Evolutionary conservation across 2,329 filamentous ascomycete genomes (phyloP), one percentile per base, ranked within the genome.

Genomic region (Alternaria arbusti): DNA sequence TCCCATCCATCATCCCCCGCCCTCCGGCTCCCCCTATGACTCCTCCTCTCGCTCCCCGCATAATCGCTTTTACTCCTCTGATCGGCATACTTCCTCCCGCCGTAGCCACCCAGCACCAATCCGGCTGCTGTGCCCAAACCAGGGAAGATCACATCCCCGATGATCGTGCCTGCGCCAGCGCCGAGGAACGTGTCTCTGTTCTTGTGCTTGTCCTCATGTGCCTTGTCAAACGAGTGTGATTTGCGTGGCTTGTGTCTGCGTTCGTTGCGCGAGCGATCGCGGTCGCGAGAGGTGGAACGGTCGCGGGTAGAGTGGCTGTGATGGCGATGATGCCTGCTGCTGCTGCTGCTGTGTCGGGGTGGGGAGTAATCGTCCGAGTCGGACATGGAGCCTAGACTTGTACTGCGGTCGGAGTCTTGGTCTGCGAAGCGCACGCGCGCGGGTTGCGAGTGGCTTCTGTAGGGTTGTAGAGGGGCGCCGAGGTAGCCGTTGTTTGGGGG

Each of bases 121-220:
- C 82, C 77, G 1, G 70, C 76, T 6, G 74, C 76, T 1, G 77
- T 83, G 4, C 82, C 82, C 3, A 83, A 61, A 0, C 82, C 82
- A 4, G 82, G 82, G 46, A 84, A 82, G 10, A 84, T 80, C 13
- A 72, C 74, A 64, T 84, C 82, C 3, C 82, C 82, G 2, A 84
- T 74, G 2, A 84, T 61, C 6, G 80, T 82, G 12, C 82, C 82
- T 3, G 78, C 82, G 10, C 82, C 81, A 0, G 82, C 82, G 50
- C 82, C 82, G 0, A 84, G 68, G 54, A 84, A 84, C 0, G 82
- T 82, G 32, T 82, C 78, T 17, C 78, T 68, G 59, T 69, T 69
- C 47, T 74, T 77, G 44, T 71, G 71, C 6, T 69, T 66, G 25
- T 66, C 59, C 6, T 63, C 50, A 3, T 71, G 67, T 2, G 59